Evolutionary conservation across 371 early-diverging fungal genomes (phyloP).

Genomic region (Blakeslea trispora): DNA sequence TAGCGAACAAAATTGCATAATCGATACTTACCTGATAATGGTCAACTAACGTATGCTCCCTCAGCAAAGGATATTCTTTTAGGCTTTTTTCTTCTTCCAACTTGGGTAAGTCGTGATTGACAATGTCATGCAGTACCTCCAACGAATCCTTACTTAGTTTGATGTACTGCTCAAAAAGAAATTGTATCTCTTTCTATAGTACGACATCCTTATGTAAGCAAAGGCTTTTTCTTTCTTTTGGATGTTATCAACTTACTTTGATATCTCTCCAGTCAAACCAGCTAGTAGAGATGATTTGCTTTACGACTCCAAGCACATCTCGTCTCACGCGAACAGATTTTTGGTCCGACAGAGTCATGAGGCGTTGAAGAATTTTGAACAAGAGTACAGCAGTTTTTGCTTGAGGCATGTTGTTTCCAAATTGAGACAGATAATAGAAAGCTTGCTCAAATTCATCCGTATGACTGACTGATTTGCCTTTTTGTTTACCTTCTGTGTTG

Average conservation of each 20-base stretch:
- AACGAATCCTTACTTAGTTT: conserved; percentile 42
- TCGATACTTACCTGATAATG: conserved; percentile 48
- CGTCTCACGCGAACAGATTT: conserved; percentile 12
- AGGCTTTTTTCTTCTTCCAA: conserved; percentile 42
- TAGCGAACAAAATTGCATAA: background rate
- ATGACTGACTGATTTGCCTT: conserved; percentile 7
- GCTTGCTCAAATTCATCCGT: conserved; percentile 27
- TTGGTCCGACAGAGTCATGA: conserved; percentile 26
- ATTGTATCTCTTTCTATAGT: conserved; percentile 38
- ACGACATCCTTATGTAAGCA: background rate
- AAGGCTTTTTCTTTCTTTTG: background rate
- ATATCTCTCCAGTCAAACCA: conserved; percentile 49
- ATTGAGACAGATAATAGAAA: conserved; percentile 38
- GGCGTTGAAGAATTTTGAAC: conserved; percentile 31
- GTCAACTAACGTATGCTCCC: conserved; percentile 41
- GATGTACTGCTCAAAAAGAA: conserved; percentile 50
- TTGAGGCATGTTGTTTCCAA: conserved; percentile 35
- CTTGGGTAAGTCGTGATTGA: conserved; percentile 42
- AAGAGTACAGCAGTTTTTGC: conserved; percentile 32
- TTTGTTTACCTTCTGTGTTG: conserved; percentile 7
- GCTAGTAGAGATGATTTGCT: conserved; percentile 25
- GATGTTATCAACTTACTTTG: conserved; percentile 37
- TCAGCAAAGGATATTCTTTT: conserved; percentile 52
- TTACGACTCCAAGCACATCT: conserved; percentile 25
- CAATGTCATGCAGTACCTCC: conserved; percentile 46